Evolutionary conservation across 176 grass and related monocot genomes (phyloP).

Genomic region (Olyra latifolia): DNA sequence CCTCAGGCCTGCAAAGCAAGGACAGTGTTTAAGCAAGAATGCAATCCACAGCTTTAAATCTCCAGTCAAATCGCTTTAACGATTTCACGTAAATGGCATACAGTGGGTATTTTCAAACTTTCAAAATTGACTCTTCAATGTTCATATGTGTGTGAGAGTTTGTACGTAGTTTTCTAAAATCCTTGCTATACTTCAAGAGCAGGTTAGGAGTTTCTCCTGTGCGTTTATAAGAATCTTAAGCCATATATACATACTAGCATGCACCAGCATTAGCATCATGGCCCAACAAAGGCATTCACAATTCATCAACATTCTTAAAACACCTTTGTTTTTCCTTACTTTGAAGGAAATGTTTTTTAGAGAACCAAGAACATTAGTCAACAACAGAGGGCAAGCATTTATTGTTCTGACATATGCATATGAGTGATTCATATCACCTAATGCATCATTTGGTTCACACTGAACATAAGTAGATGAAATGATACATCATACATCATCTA

Average conservation of each 20-base stretch:
- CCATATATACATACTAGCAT: background rate
- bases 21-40: constrained; percentile 25
- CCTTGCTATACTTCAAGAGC: background rate
- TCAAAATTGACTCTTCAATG: background rate
- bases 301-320: background rate
- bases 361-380: constrained; percentile 3
- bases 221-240: constrained; percentile 25
- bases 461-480: background rate
- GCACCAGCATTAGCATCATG: constrained; percentile 9
- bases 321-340: background rate
- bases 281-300: background rate
- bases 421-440: background rate
- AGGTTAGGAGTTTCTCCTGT: background rate
- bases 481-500: background rate
- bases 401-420: background rate
- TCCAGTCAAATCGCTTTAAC: background rate
- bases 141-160: constrained; percentile 9
- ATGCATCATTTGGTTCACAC: background rate
- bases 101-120: background rate
- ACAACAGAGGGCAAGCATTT: background rate
- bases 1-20: constrained; percentile 73
- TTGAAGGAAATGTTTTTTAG: background rate
- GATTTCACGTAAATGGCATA: constrained; percentile 7
- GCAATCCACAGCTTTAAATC: background rate
- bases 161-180: background rate